Conservation (phyloP, 1,284 basidiomycete genomes). For the Cutaneotrichosporon curvatum region DNA sequence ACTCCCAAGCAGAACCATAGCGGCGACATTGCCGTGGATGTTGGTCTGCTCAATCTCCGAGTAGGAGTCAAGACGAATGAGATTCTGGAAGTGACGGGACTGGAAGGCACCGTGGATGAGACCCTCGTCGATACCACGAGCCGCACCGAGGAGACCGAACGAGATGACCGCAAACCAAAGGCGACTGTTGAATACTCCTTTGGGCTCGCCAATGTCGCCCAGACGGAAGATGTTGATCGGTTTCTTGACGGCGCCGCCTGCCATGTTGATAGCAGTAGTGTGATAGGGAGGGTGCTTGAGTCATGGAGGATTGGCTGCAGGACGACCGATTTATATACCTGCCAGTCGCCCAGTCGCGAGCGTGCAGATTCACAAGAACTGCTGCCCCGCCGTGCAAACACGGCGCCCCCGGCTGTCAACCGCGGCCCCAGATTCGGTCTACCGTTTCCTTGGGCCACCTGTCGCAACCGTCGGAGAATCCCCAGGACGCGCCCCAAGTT, state of each 20-base stretch:
- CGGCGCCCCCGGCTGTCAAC: too few relatives aligned
- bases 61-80: constrained; percentile 5
- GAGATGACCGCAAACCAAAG: constrained; percentile 8
- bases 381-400: too few relatives aligned
- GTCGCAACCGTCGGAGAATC: too few relatives aligned
- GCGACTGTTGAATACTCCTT: constrained; percentile 13
- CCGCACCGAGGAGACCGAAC: constrained; percentile 9
- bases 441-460: too few relatives aligned
- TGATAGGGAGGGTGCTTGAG: background rate
- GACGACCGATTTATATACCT: too few relatives aligned
- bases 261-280: constrained; percentile 1
- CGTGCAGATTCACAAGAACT: too few relatives aligned
- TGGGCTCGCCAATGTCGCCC: constrained; percentile 10
- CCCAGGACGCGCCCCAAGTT: too few relatives aligned
- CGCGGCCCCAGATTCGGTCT: too few relatives aligned
- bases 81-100: constrained; percentile 7
- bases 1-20: constrained; percentile 7
- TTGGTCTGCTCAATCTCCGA: constrained; percentile 8
- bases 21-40: constrained; percentile 10
- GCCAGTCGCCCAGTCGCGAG: too few relatives aligned
- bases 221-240: constrained; percentile 13
- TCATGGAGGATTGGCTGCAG: too few relatives aligned
- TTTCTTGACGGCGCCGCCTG: constrained; percentile 11
- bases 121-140: constrained; percentile 11
- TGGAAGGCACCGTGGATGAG: constrained; percentile 8